A percentile compares a stretch with the other conserved stretches of the same genome.
phyloP scores from a whole-genome alignment of 2,329 filamentous ascomycete genomes.

The Hortaea werneckii region DNA sequence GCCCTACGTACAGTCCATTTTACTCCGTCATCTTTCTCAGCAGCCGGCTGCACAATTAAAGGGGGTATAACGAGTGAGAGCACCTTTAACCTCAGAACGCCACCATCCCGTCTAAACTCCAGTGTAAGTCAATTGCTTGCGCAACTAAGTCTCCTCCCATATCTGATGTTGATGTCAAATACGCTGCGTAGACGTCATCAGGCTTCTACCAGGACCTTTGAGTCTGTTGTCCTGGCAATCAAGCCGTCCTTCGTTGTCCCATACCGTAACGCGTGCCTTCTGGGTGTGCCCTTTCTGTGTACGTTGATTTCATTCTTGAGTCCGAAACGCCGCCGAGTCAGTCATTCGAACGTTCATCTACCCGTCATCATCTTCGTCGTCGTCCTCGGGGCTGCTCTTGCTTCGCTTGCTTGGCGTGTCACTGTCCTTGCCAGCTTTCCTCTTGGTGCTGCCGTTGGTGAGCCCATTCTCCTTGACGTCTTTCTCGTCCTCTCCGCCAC shows the following conservation, averaged over 20 bases:
- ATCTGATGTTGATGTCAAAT: neutral
- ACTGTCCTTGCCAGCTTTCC: conserved; percentile 36
- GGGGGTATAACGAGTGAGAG: conserved; percentile 11
- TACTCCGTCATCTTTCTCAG: neutral
- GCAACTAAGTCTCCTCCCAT: neutral
- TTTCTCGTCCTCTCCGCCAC: neutral
- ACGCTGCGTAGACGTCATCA: neutral
- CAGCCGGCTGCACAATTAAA: conserved; percentile 8
- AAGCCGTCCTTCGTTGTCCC: neutral
- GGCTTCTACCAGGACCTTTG: neutral
- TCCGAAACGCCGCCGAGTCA: no score
- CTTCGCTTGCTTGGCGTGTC: conserved; percentile 20
- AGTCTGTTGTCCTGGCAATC: neutral
- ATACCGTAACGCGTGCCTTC: neutral
- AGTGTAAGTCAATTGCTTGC: neutral
- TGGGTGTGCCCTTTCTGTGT: neutral
- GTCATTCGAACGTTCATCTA: neutral
- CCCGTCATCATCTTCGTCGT: conserved; percentile 25
- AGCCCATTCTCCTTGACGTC: neutral
- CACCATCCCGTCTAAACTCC: neutral
- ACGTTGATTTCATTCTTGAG: neutral
- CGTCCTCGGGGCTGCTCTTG: conserved; percentile 27
- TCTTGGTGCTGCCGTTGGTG: conserved; percentile 33
- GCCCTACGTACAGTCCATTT: no score
- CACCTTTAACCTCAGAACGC: neutral